Percentiles rank a stretch among this genome's conserved stretches.
These are phyloP conservation scores for Aspergillus chevalieri DNA, from an alignment of 2,329 filamentous ascomycete genomes.

Conservation along the genomic window DNA sequence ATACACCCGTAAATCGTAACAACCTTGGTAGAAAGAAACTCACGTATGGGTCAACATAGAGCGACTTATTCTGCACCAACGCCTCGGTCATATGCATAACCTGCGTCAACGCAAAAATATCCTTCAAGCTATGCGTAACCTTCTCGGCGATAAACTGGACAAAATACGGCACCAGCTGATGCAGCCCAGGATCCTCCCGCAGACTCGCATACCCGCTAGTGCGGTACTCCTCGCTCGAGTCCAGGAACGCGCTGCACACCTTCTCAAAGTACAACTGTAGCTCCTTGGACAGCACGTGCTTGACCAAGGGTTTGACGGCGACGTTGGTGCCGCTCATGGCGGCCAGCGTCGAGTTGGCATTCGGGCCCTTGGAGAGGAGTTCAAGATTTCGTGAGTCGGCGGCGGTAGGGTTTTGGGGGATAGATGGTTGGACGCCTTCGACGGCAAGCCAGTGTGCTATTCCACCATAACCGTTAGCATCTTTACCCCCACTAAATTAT, in stretches of 20 bases:
- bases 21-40: constrained; percentile 12
- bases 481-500: constrained; percentile 3
- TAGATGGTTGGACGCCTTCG: constrained; percentile 92
- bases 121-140: constrained; percentile 87
- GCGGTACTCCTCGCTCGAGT: constrained; percentile 78
- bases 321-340: constrained; percentile 76
- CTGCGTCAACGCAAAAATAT: constrained; percentile 79
- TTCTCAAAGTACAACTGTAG: constrained; percentile 96
- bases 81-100: constrained; percentile 88
- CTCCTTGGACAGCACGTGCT: constrained; percentile 93
- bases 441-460: constrained; percentile 94
- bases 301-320: constrained; percentile 81
- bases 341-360: constrained; percentile 77
- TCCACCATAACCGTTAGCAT: constrained; percentile 6
- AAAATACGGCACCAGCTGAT: constrained; percentile 94
- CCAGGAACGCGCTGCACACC: constrained; percentile 79
- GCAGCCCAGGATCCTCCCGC: constrained; percentile 80
- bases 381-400: constrained; percentile 78
- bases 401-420: constrained; percentile 89
- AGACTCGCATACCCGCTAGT: constrained; percentile 80
- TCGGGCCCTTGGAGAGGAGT: constrained; percentile 80
- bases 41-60: constrained; percentile 67
- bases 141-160: constrained; percentile 93
- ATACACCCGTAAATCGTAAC: not conserved
- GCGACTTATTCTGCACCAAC: constrained; percentile 72